These are phyloP conservation scores for Coemansia sp. DNA, from an alignment of 192 early-diverging fungal genomes.

Conservation along the genomic window DNA sequence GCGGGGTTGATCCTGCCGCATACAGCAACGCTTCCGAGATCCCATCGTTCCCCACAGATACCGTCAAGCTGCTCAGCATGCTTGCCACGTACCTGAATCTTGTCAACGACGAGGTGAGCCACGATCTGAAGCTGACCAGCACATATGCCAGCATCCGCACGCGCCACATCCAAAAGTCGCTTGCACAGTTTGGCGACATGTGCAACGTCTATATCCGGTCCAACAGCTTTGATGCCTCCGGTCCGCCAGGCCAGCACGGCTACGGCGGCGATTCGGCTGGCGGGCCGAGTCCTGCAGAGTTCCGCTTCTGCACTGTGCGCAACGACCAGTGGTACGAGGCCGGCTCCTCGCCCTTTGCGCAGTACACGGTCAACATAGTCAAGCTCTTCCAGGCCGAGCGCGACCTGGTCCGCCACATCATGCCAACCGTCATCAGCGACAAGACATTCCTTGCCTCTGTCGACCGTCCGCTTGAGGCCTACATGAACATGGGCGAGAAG, in stretches of 20 bases:
- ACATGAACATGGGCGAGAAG: slow-evolving; percentile 44
- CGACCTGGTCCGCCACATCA: slow-evolving; percentile 50
- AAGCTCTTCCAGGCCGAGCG: slow-evolving; percentile 56
- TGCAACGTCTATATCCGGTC: slow-evolving; percentile 35
- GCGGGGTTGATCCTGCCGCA: slow-evolving; percentile 52
- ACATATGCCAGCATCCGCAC: slow-evolving; percentile 48
- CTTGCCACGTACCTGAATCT: slow-evolving; percentile 54
- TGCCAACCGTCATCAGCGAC: slow-evolving; percentile 50
- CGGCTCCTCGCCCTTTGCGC: slow-evolving; percentile 50
- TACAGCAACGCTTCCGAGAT: slow-evolving; percentile 48
- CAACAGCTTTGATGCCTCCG: slow-evolving; percentile 27
- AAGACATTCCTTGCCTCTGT: slow-evolving; percentile 38
- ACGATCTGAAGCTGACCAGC: slow-evolving; percentile 48
- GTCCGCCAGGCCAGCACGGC: slow-evolving; percentile 19
- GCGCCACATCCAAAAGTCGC: slow-evolving; percentile 50
- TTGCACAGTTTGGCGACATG: slow-evolving; percentile 53
- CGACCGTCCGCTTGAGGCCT: slow-evolving; percentile 42
- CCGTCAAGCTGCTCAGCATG: slow-evolving; percentile 55
- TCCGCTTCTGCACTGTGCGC: slow-evolving; percentile 46
- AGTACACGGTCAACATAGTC: slow-evolving; percentile 48
- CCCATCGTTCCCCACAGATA: slow-evolving; percentile 51
- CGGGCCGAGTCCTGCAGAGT: slow-evolving; percentile 27
- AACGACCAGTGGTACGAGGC: slow-evolving; percentile 55
- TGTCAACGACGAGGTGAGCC: slow-evolving; percentile 55
- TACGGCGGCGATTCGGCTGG: slow-evolving; percentile 17